These are phyloP conservation scores for Fusarium algeriense DNA, from an alignment of 2,329 filamentous ascomycete species.

Conservation along the genomic window DNA sequence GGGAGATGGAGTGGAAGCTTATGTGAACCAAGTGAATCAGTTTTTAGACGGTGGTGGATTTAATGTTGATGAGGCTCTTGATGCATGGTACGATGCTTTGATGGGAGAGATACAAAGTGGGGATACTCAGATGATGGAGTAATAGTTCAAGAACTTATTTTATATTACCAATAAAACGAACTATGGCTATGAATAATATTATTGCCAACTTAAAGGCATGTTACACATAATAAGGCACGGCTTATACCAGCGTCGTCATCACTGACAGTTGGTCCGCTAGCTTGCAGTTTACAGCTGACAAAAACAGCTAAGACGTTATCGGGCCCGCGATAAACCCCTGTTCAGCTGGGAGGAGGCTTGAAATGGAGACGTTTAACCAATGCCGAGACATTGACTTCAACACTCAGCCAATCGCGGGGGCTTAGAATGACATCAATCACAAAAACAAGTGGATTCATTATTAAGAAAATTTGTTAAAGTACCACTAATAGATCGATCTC, in stretches of 20 bases:
- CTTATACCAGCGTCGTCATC: background rate
- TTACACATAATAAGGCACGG: background rate
- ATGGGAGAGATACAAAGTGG: constrained; percentile 9
- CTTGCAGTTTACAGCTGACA: background rate
- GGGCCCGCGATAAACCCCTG: background rate
- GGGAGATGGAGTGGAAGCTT: background rate
- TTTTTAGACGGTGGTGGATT: constrained; percentile 1
- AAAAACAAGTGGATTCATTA: background rate
- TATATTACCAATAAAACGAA: rapidly evolving
- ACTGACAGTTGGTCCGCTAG: background rate
- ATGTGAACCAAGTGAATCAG: constrained; percentile 3
- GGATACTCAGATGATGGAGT: background rate
- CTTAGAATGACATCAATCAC: background rate
- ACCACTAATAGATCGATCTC: background rate
- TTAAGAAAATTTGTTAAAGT: background rate
- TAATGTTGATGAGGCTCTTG: constrained; percentile 11
- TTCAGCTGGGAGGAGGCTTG: background rate
- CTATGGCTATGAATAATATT: background rate
- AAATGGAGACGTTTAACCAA: background rate
- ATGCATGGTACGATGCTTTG: constrained; percentile 9
- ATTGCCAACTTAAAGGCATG: rapidly evolving
- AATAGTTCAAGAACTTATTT: background rate
- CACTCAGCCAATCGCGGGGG: background rate
- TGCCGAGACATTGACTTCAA: background rate
- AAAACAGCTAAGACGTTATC: background rate